Evolutionary conservation across 2,329 filamentous ascomycete species (phyloP).

Genomic region (Incumbomyces lentus): DNA sequence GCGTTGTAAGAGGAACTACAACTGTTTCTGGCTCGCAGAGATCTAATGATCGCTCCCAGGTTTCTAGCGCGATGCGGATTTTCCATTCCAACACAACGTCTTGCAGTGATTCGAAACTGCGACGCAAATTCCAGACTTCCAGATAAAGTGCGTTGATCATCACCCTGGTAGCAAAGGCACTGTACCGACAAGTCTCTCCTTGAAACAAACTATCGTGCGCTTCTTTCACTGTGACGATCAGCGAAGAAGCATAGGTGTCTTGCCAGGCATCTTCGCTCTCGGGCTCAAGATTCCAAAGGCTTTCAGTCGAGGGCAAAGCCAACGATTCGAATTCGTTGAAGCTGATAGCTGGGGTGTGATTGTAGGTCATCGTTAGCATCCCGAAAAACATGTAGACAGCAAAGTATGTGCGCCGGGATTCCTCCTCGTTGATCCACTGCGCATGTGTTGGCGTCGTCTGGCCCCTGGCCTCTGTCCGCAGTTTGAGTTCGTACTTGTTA

Average conservation of each 20-base stretch:
- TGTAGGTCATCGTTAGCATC: conserved; percentile 86
- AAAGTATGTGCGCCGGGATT: conserved; percentile 92
- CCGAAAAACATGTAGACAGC: conserved; percentile 99
- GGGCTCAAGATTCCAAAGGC: conserved; percentile 79
- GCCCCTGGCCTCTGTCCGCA: conserved; percentile 79
- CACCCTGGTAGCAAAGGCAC: conserved; percentile 89
- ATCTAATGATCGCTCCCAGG: conserved; percentile 96
- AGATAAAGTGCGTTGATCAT: conserved; percentile 99
- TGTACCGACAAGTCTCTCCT: conserved; percentile 81
- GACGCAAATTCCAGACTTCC: conserved; percentile 98
- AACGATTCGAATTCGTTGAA: conserved; percentile 97
- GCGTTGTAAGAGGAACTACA: conserved; percentile 79
- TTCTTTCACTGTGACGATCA: conserved; percentile 77
- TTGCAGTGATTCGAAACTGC: conserved; percentile 91
- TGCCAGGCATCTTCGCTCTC: conserved; percentile 74
- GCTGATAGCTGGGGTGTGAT: conserved; percentile 93
- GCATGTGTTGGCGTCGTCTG: conserved; percentile 63
- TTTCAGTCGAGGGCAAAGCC: conserved; percentile 85
- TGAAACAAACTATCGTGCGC: conserved; percentile 94
- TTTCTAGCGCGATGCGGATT: conserved; percentile 85
- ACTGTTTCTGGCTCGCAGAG: conserved; percentile 86
- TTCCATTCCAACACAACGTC: conserved; percentile 98
- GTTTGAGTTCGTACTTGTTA: conserved; percentile 90
- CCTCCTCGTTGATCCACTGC: conserved; percentile 95
- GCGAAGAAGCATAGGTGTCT: conserved; percentile 61